phyloP scores from a whole-genome alignment of 2,329 filamentous ascomycete genomes.

The Aspergillus awamori region DNA sequence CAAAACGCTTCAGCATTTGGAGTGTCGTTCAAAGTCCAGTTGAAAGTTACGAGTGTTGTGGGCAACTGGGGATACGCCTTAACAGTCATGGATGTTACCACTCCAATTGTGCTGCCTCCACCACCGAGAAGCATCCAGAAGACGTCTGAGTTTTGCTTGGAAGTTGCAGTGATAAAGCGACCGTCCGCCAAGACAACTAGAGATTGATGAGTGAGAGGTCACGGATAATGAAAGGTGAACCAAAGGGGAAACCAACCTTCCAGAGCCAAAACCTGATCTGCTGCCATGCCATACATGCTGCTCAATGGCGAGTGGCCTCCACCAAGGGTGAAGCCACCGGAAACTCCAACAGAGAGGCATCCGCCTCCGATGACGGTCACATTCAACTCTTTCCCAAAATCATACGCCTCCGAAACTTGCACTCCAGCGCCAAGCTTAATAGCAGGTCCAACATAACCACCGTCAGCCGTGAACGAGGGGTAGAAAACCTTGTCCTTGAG shows the following conservation, averaged over 20 bases:
- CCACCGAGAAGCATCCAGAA: conserved; percentile 59
- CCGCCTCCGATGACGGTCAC: conserved; percentile 57
- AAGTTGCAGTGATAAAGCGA: conserved; percentile 24
- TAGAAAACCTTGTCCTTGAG: conserved; percentile 34
- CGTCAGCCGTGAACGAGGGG: conserved; percentile 33
- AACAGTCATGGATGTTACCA: conserved; percentile 44
- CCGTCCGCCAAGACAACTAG: conserved; percentile 23
- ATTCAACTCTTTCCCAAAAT: conserved; percentile 47
- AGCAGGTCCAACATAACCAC: conserved; percentile 52
- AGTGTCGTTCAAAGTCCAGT: conserved; percentile 24
- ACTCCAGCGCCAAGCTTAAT: conserved; percentile 59
- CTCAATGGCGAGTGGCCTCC: conserved; percentile 49
- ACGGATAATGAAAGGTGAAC: not conserved
- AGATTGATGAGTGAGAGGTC: not conserved
- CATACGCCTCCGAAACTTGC: conserved; percentile 53
- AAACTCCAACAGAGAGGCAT: conserved; percentile 54
- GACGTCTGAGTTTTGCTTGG: conserved; percentile 40
- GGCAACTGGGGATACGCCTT: conserved; percentile 22
- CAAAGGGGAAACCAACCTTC: conserved; percentile 31
- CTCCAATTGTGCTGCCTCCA: conserved; percentile 55
- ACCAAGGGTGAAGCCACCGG: conserved; percentile 48
- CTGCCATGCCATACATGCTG: conserved; percentile 57
- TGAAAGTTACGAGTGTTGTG: conserved; percentile 28
- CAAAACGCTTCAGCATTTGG: conserved; percentile 23
- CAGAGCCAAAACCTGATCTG: conserved; percentile 58